Evolutionary conservation across 345 rosid species (phyloP), one percentile per base, ranked within the genome.

Genomic region (Salix arbutifolia): DNA sequence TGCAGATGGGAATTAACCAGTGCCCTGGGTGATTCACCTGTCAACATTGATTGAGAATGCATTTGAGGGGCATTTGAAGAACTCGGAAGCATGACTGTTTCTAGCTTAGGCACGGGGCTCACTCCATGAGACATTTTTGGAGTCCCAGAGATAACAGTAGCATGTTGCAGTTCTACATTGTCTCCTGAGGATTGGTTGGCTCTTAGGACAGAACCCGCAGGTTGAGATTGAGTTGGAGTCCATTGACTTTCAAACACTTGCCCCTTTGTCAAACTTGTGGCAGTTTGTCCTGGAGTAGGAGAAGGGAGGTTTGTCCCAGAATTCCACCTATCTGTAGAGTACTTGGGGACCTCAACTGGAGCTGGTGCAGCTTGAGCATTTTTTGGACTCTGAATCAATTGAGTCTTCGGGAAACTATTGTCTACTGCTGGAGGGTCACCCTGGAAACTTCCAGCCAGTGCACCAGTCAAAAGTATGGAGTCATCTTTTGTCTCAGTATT

Each of bases 271-370:
- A 83, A 89, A 60, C 67, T 75, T 10, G 83, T 56, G 18, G 83
- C 67, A 68, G 85, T 78, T 85, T 84, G 97, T 77, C 85, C 86
- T 7, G 99, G 99, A 77, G 99, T 92, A 65, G 98, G 97, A 58
- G 99, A 96, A 28, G 94, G 99, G 76, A 96, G 97, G 80, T 88
- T 91, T 60, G 89, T 83, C 21, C 88, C 88, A 79, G 89, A 82
- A 84, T 79, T 73, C 97, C 94, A 90, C 75, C 82, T 81, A 44
- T 89, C 89, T 28, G 83, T 77, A 46, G 91, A 74, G 78, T 84
- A 74, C 81, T 82, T 89, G 4, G 90, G 88, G 62, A 90, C 75
- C 71, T 91, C 96, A 38, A 89, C 73, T 19, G 84, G 76, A 83
- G 90, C 80, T 30, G 89, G 79, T 33, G 64, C 64, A 23, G 64